Conservation (phyloP, 108 stramenopile species). For the Skeletonema tropicum region DNA sequence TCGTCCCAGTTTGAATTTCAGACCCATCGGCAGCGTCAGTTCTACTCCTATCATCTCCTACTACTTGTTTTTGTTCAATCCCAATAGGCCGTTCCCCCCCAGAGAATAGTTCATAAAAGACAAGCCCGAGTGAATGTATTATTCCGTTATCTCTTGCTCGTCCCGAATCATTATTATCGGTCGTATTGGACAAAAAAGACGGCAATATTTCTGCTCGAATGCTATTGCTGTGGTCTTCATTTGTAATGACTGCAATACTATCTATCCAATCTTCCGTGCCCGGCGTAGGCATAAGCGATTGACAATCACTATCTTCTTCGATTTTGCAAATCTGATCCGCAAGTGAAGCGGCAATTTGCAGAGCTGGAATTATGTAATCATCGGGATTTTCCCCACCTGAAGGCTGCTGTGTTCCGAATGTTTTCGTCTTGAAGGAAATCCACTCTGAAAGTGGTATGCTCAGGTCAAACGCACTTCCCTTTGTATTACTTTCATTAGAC, state of each 20-base stretch:
- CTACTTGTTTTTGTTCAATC: not conserved
- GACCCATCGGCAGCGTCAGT: not conserved
- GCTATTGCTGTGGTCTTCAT: not conserved
- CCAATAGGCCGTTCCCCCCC: not conserved
- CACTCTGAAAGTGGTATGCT: not conserved
- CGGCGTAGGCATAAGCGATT: no score
- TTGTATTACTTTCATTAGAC: no score
- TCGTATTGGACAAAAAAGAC: not conserved
- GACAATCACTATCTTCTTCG: no score
- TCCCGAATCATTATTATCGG: not conserved
- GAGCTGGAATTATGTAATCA: no score
- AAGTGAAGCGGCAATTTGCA: no score
- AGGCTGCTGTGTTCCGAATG: not conserved
- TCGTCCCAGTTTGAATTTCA: not conserved
- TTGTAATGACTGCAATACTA: not conserved
- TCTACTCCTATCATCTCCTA: no score
- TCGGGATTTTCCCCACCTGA: no score
- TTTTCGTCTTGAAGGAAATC: not conserved
- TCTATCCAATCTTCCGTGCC: not conserved
- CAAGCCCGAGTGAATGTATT: not conserved
- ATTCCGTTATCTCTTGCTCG: not conserved
- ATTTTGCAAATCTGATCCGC: no score
- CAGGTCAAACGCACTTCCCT: no score
- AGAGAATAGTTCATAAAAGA: not conserved
- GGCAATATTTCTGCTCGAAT: not conserved